phyloP scores from a whole-genome alignment of 495 filamentous ascomycete genomes.

The Penicillium samsonianum region DNA sequence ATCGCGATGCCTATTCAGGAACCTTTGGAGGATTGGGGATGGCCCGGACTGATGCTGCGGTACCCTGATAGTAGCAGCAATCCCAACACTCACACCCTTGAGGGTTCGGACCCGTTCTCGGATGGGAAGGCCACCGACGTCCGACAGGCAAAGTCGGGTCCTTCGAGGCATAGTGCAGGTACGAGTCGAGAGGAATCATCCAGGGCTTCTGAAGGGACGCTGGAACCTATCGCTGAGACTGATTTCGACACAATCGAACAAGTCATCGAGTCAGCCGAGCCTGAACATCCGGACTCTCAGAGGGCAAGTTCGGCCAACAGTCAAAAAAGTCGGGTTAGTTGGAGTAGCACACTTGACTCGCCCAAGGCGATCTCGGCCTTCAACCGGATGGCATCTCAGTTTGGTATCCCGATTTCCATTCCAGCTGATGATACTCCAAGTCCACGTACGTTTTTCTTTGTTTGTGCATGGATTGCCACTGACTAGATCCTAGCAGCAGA shows the following conservation, averaged over 20 bases:
- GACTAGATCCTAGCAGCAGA: conserved; percentile 2
- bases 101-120: conserved; percentile 29
- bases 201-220: conserved; percentile 7
- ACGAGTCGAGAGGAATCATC: conserved; percentile 10
- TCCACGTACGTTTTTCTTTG: conserved; percentile 12
- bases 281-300: background rate
- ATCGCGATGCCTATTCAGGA: conserved; percentile 25
- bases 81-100: conserved; percentile 6
- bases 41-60: conserved; percentile 18
- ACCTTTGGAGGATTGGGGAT: conserved; percentile 11
- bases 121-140: conserved; percentile 21
- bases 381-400: conserved; percentile 28
- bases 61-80: conserved; percentile 9
- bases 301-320: conserved; percentile 13
- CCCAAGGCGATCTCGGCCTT: conserved; percentile 27
- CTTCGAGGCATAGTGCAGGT: conserved; percentile 15
- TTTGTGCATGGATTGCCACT: background rate
- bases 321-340: conserved; percentile 18
- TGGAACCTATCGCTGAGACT: conserved; percentile 5
- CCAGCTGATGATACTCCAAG: conserved; percentile 3
- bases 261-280: background rate
- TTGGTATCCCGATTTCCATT: conserved; percentile 24
- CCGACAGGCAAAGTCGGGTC: background rate
- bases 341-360: conserved; percentile 24
- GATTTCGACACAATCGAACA: conserved; percentile 4